Conservation (phyloP, 768 basidiomycete species). For the Suillus sp. region DNA sequence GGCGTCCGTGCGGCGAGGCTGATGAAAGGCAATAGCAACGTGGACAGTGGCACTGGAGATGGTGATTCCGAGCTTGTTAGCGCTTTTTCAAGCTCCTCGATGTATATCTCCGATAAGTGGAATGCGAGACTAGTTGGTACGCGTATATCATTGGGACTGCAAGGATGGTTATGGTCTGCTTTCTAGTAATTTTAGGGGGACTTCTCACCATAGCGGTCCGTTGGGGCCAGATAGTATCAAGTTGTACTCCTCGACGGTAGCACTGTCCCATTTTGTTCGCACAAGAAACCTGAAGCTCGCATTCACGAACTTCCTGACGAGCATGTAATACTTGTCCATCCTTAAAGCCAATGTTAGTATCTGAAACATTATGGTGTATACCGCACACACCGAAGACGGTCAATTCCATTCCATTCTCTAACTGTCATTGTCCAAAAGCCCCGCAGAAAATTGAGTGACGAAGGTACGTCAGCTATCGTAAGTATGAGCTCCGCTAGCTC, state of each 20-base stretch:
- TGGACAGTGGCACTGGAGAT: conserved; percentile 50
- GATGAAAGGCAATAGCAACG: conserved; percentile 71
- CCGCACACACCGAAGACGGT: conserved; percentile 73
- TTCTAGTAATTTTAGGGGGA: not conserved
- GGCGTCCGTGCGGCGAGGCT: conserved; percentile 68
- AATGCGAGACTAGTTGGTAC: conserved; percentile 80
- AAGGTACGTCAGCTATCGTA: conserved; percentile 54
- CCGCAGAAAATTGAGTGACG: conserved; percentile 74
- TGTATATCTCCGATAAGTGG: conserved; percentile 87
- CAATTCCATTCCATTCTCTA: conserved; percentile 92
- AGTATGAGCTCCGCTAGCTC: conserved; percentile 84
- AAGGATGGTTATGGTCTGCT: conserved; percentile 10
- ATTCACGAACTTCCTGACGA: conserved; percentile 86
- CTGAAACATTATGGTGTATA: not conserved
- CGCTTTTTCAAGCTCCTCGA: conserved; percentile 85
- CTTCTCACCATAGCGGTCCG: conserved; percentile 82
- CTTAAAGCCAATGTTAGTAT: conserved; percentile 42
- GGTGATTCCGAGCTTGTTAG: conserved; percentile 34
- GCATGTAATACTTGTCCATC: conserved; percentile 97
- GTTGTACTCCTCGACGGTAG: conserved; percentile 61
- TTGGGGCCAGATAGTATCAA: conserved; percentile 62
- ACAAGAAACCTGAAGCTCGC: conserved; percentile 82
- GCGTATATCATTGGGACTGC: conserved; percentile 67
- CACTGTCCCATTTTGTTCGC: conserved; percentile 65
- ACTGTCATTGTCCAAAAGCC: conserved; percentile 93